Conservation (phyloP, 1,139 yeast genomes). For the Yamadazyma diospyri region DNA sequence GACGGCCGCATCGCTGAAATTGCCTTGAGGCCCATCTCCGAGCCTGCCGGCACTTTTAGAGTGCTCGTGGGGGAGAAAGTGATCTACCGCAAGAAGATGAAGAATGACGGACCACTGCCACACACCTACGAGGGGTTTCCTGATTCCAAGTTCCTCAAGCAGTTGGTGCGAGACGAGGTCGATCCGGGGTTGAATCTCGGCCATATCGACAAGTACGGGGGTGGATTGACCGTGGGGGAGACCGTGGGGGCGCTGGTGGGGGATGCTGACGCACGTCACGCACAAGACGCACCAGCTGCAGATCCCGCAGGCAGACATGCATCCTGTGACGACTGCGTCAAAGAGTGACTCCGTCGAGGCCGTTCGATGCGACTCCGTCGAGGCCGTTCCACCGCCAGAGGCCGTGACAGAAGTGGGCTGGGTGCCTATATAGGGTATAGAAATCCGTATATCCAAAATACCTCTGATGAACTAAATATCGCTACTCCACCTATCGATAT, state of each 20-base stretch:
- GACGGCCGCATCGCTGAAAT: constrained; percentile 36
- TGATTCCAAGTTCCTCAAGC: constrained; percentile 40
- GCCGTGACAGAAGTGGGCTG: too few relatives aligned
- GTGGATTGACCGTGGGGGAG: constrained; percentile 5
- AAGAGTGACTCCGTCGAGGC: too few relatives aligned
- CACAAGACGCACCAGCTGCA: too few relatives aligned
- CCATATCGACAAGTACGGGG: constrained; percentile 28
- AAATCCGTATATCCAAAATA: too few relatives aligned
- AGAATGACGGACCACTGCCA: constrained; percentile 22
- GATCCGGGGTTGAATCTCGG: constrained; percentile 29
- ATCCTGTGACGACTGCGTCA: too few relatives aligned
- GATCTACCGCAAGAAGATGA: constrained; percentile 37
- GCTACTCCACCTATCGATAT: too few relatives aligned
- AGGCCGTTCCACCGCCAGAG: too few relatives aligned
- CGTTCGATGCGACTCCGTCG: too few relatives aligned
- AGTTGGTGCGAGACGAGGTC: constrained; percentile 30
- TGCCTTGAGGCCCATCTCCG: constrained; percentile 36
- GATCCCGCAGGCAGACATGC: too few relatives aligned
- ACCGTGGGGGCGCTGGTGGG: neutral
- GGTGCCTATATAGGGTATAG: too few relatives aligned
- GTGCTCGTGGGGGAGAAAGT: constrained; percentile 19
- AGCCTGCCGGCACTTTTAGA: constrained; percentile 38
- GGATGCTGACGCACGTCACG: too few relatives aligned
- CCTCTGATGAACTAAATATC: too few relatives aligned
- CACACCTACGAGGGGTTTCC: constrained; percentile 45